Conservation (phyloP, 2,329 filamentous ascomycete species). For the Paraconiothyrium sp. region DNA sequence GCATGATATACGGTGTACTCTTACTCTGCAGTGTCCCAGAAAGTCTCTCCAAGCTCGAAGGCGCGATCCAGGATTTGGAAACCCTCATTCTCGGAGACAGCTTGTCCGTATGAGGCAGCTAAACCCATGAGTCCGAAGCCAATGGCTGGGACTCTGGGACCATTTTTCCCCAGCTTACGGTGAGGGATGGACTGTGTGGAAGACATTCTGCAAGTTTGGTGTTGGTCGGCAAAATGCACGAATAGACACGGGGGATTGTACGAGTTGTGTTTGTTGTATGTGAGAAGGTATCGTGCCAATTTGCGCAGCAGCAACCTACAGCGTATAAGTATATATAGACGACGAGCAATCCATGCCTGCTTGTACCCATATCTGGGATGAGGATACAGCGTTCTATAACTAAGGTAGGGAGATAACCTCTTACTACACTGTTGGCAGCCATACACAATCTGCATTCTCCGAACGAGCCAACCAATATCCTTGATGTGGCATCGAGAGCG, state of each 20-base stretch:
- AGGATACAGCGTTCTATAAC: no score
- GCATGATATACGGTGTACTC: not conserved
- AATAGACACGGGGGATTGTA: not conserved
- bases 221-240: not conserved
- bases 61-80: slow-evolving; percentile 62
- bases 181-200: slow-evolving; percentile 43
- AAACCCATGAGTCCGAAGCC: slow-evolving; percentile 66
- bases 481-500: no score
- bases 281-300: not conserved
- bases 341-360: no score
- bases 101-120: slow-evolving; percentile 57
- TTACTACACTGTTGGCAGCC: no score
- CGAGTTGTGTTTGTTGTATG: no score
- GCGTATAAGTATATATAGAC: no score
- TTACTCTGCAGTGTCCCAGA: slow-evolving; percentile 21
- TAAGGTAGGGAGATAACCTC: no score
- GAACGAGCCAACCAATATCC: no score
- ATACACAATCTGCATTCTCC: no score
- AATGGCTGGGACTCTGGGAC: slow-evolving; percentile 60
- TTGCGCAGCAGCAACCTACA: not conserved
- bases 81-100: slow-evolving; percentile 60
- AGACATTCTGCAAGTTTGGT: not conserved
- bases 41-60: slow-evolving; percentile 59
- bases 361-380: no score
- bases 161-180: slow-evolving; percentile 61